phyloP scores from a whole-genome alignment of 768 basidiomycete genomes.

The Russula sp. region DNA sequence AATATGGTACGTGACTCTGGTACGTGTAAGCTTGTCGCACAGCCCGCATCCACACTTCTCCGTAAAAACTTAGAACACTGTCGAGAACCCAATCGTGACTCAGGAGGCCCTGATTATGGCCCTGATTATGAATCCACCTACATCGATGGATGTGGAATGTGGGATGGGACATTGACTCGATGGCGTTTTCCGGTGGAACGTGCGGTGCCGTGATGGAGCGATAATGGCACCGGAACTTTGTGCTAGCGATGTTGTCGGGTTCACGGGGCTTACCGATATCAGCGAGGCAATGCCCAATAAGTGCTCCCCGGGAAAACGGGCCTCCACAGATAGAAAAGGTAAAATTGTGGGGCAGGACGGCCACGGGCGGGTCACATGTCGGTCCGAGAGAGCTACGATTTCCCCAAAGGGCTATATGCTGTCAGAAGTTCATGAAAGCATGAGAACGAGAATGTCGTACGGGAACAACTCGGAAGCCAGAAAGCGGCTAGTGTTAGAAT shows the following conservation, averaged over 20 bases:
- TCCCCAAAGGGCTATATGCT: slow-evolving; percentile 13
- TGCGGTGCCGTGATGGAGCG: slow-evolving; percentile 6
- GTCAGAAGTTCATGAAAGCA: background rate
- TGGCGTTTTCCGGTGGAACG: slow-evolving; percentile 10
- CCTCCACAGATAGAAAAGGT: background rate
- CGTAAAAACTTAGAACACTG: background rate
- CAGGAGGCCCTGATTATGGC: background rate
- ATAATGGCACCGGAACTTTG: slow-evolving; percentile 14
- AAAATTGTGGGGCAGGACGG: background rate
- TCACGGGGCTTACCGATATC: slow-evolving; percentile 3
- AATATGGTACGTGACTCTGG: too few relatives aligned
- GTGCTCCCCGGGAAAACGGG: background rate
- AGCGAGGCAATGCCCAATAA: background rate
- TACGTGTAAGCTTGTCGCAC: background rate
- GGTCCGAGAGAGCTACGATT: background rate
- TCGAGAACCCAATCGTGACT: slow-evolving; percentile 9
- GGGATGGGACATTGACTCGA: background rate
- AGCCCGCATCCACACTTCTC: slow-evolving; percentile 1
- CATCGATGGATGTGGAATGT: slow-evolving; percentile 4
- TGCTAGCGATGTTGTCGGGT: background rate
- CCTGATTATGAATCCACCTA: background rate
- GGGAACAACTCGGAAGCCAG: slow-evolving; percentile 10
- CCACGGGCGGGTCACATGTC: slow-evolving; percentile 3
- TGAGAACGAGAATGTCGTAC: slow-evolving; percentile 5
- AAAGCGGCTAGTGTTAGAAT: background rate